These are phyloP conservation scores for Penicillium sclerotiorum DNA, from an alignment of 2,329 filamentous ascomycete species.

Conservation along the genomic window DNA sequence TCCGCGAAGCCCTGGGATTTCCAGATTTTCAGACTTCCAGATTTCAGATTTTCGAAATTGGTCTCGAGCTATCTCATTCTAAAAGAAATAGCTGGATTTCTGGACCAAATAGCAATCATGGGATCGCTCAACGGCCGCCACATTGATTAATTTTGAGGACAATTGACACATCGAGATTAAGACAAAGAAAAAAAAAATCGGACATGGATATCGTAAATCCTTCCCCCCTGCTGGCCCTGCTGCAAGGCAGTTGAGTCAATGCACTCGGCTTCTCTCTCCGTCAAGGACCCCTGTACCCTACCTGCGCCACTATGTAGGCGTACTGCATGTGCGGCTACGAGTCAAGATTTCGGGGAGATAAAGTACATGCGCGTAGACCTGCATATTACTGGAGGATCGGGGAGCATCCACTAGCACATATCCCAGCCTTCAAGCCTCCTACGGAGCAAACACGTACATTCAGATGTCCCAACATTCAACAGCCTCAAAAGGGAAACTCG, in stretches of 20 bases:
- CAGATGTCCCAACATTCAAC: no score
- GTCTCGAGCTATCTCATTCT: neutral
- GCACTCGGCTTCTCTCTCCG: constrained; percentile 1
- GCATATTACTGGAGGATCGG: no score
- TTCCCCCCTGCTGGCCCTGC: constrained; percentile 8
- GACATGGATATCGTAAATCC: neutral
- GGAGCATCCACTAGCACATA: no score
- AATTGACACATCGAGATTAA: constrained; percentile 15
- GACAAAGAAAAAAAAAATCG: constrained; percentile 4
- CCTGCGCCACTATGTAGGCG: constrained; percentile 15
- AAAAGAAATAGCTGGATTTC: no score
- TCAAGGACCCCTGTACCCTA: constrained; percentile 11
- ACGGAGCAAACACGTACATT: no score
- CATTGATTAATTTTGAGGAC: constrained; percentile 6
- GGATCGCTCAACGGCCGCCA: constrained; percentile 8
- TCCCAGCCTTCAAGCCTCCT: no score
- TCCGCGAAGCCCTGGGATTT: constrained; percentile 27
- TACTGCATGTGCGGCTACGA: constrained; percentile 34
- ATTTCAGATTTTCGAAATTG: neutral
- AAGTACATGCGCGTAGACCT: no score
- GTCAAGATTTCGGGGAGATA: no score
- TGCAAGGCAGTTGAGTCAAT: constrained; percentile 14
- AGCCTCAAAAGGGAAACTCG: neutral
- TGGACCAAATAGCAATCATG: neutral
- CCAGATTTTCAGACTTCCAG: no score